Percentiles rank a stretch among this genome's conserved stretches.
Evolutionary conservation across 2,329 filamentous ascomycete species (phyloP).

Genomic region (Cladobotryum mycophilum): DNA sequence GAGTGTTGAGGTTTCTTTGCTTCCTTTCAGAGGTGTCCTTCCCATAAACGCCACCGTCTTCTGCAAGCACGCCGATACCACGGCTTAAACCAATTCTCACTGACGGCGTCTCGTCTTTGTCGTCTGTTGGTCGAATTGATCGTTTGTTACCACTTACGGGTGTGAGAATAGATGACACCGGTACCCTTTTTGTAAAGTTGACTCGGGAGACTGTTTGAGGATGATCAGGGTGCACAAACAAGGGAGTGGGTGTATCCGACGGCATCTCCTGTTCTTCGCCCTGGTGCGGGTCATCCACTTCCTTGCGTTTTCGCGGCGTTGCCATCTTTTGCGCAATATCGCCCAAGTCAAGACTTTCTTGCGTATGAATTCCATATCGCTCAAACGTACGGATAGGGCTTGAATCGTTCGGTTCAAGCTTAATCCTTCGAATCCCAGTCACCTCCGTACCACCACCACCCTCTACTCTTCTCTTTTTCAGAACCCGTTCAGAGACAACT

Average conservation of each 20-base stretch:
- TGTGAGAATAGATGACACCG: slow-evolving; percentile 27
- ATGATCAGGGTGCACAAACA: slow-evolving; percentile 17
- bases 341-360: slow-evolving; percentile 55
- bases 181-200: slow-evolving; percentile 6
- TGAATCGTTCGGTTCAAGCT: slow-evolving; percentile 32
- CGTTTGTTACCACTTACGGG: slow-evolving; percentile 32
- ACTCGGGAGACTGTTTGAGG: slow-evolving; percentile 2
- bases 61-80: slow-evolving; percentile 40
- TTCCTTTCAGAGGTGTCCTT: slow-evolving; percentile 10
- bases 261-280: slow-evolving; percentile 3
- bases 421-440: slow-evolving; percentile 31
- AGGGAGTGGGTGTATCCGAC: slow-evolving; percentile 13
- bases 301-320: slow-evolving; percentile 31
- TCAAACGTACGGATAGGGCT: slow-evolving; percentile 22
- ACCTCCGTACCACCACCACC: slow-evolving; percentile 17
- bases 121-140: slow-evolving; percentile 15
- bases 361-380: slow-evolving; percentile 26
- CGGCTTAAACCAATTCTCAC: slow-evolving; percentile 23
- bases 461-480: slow-evolving; percentile 42
- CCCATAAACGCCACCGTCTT: slow-evolving; percentile 38
- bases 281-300: slow-evolving; percentile 15
- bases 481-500: slow-evolving; percentile 42
- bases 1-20: slow-evolving; percentile 2
- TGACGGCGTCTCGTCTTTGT: slow-evolving; percentile 15
- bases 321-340: slow-evolving; percentile 26